These are phyloP conservation scores for Brassica incana DNA, from an alignment of 345 rosid genomes.

Conservation along the genomic window DNA sequence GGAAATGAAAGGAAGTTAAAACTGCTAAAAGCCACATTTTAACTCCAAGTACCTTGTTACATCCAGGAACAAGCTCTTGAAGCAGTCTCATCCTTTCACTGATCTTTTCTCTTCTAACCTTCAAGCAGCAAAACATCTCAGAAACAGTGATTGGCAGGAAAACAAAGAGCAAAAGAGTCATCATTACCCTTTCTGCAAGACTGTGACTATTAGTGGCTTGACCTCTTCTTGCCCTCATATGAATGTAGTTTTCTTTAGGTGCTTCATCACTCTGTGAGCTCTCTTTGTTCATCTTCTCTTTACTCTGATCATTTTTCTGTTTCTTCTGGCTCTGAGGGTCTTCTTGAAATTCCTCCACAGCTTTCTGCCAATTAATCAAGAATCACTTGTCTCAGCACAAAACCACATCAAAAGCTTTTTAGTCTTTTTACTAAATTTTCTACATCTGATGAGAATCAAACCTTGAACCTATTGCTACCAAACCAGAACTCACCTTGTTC, in stretches of 20 bases:
- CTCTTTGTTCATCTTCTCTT: slow-evolving; percentile 63
- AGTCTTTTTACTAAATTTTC: too few species aligned
- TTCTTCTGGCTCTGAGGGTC: slow-evolving; percentile 68
- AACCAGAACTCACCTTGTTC: slow-evolving; percentile 53
- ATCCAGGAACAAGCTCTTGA: slow-evolving; percentile 97
- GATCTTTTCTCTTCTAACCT: slow-evolving; percentile 98
- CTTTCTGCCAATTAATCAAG: slow-evolving; percentile 37
- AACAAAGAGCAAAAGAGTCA: background rate
- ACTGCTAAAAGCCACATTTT: background rate
- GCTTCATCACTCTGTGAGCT: slow-evolving; percentile 64
- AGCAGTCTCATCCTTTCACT: slow-evolving; percentile 96
- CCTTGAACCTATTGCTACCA: slow-evolving; percentile 1
- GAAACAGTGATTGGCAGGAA: slow-evolving; percentile 14
- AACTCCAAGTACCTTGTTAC: slow-evolving; percentile 70
- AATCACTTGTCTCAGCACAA: slow-evolving; percentile 37
- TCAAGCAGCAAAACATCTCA: slow-evolving; percentile 25
- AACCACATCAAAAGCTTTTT: slow-evolving; percentile 15
- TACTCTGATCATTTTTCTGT: slow-evolving; percentile 51
- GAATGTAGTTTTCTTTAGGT: slow-evolving; percentile 78
- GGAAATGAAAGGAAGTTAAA: background rate
- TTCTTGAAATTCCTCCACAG: slow-evolving; percentile 51
- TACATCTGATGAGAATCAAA: background rate
- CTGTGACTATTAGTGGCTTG: slow-evolving; percentile 98
- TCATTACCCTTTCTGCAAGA: slow-evolving; percentile 87
- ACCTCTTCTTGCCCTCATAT: slow-evolving; percentile 93